These are phyloP conservation scores for Pseudonitzschia multistriata DNA, from an alignment of 108 stramenopile genomes.

Conservation along the genomic window DNA sequence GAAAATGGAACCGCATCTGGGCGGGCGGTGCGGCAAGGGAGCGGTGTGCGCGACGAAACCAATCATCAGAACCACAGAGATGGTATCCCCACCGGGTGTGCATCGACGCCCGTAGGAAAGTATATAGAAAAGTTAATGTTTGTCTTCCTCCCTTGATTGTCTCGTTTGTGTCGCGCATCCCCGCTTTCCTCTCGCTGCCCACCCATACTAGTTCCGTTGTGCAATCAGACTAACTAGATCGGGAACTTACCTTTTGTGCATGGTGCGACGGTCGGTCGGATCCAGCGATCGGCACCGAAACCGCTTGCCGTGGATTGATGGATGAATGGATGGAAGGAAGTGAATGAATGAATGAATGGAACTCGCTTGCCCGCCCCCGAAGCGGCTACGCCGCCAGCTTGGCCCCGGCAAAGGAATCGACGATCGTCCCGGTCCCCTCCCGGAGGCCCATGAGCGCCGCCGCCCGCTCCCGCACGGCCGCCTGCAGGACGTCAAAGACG, in stretches of 20 bases:
- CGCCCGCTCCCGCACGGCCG: slow-evolving; percentile 74
- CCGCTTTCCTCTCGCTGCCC: too few relatives aligned
- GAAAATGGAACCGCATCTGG: not conserved
- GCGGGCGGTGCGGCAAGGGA: not conserved
- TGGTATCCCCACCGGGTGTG: slow-evolving; percentile 45
- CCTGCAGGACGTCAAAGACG: slow-evolving; percentile 78
- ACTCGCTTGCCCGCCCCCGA: too few relatives aligned
- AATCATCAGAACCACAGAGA: slow-evolving; percentile 82
- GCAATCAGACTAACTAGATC: too few relatives aligned
- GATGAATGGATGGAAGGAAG: too few relatives aligned
- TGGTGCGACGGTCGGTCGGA: too few relatives aligned
- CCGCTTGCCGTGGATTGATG: too few relatives aligned
- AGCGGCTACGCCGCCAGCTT: not conserved
- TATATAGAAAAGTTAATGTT: slow-evolving; percentile 56
- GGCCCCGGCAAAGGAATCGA: slow-evolving; percentile 26
- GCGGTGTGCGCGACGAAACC: not conserved
- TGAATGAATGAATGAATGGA: too few relatives aligned
- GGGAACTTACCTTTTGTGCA: too few relatives aligned
- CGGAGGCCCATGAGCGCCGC: slow-evolving; percentile 49
- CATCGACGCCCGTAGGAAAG: slow-evolving; percentile 27
- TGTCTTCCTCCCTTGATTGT: slow-evolving; percentile 54
- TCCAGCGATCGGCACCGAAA: not conserved
- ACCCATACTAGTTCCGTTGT: too few relatives aligned
- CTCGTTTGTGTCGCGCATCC: not conserved
- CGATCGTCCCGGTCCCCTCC: slow-evolving; percentile 47